These are phyloP conservation scores for Echria macrotheca DNA, from an alignment of 495 filamentous ascomycete genomes.

Conservation along the genomic window DNA sequence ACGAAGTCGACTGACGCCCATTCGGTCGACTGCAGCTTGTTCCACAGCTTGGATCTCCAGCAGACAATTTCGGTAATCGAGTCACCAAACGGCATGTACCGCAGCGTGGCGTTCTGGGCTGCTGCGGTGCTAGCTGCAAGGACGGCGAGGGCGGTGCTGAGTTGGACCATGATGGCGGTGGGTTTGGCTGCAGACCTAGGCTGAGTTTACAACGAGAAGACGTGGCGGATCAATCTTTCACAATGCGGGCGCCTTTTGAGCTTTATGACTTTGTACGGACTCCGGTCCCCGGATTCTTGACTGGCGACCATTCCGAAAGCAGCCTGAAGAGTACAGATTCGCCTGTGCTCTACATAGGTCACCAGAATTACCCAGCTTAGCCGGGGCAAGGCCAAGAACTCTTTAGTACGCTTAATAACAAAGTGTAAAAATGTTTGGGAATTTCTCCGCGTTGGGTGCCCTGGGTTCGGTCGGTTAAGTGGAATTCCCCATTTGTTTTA, in stretches of 20 bases:
- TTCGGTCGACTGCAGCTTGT: conserved; percentile 39
- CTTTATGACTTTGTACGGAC: neutral
- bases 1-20: conserved; percentile 43
- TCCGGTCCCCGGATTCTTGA: neutral
- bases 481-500: too few relatives aligned
- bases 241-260: too few relatives aligned
- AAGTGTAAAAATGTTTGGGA: conserved; percentile 1
- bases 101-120: conserved; percentile 28
- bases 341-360: neutral
- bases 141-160: neutral
- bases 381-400: neutral
- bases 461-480: too few relatives aligned
- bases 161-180: neutral
- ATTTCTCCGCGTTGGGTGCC: neutral
- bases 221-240: too few relatives aligned
- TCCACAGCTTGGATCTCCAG: conserved; percentile 43
- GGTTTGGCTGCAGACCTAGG: too few relatives aligned
- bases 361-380: neutral
- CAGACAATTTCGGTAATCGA: conserved; percentile 48
- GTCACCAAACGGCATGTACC: conserved; percentile 48
- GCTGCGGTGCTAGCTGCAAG: conserved; percentile 4
- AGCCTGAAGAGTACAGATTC: neutral
- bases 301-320: neutral
- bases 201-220: too few relatives aligned
- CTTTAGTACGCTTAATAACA: neutral